These are phyloP conservation scores for Sugiyamaella paludigena DNA, from an alignment of 1,139 yeast species.

Conservation along the genomic window DNA sequence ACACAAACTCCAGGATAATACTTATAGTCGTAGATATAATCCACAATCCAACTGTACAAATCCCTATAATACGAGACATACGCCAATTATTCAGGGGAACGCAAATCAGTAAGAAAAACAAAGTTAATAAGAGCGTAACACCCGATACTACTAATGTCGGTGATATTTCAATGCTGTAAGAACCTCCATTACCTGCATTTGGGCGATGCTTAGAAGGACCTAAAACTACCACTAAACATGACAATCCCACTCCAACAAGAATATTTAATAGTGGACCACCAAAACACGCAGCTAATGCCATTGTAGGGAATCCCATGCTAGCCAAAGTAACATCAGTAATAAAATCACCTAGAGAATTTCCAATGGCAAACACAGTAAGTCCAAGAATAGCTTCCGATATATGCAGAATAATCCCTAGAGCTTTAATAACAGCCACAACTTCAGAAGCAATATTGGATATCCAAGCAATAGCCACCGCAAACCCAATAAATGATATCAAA, in stretches of 20 bases:
- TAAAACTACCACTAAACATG: constrained; percentile 55
- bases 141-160: constrained; percentile 52
- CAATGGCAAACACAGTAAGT: constrained; percentile 83
- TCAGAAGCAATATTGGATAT: constrained; percentile 75
- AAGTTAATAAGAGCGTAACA: constrained; percentile 51
- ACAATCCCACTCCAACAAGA: constrained; percentile 61
- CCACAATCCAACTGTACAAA: constrained; percentile 56
- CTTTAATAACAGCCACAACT: constrained; percentile 64
- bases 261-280: constrained; percentile 82
- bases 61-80: constrained; percentile 59
- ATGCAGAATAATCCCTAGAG: constrained; percentile 57
- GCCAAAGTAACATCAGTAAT: constrained; percentile 85
- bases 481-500: constrained; percentile 48
- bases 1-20: constrained; percentile 29
- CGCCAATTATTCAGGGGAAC: constrained; percentile 68
- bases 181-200: constrained; percentile 16
- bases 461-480: constrained; percentile 66
- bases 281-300: constrained; percentile 94
- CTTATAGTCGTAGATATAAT: constrained; percentile 38
- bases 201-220: constrained; percentile 21
- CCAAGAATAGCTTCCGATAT: constrained; percentile 83
- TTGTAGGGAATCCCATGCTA: constrained; percentile 78
- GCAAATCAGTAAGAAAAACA: constrained; percentile 50
- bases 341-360: constrained; percentile 88
- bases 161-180: constrained; percentile 43